Evolutionary conservation across 225 moss, liverwort and hornwort genomes (phyloP).

Genomic region (Bryum argenteum): DNA sequence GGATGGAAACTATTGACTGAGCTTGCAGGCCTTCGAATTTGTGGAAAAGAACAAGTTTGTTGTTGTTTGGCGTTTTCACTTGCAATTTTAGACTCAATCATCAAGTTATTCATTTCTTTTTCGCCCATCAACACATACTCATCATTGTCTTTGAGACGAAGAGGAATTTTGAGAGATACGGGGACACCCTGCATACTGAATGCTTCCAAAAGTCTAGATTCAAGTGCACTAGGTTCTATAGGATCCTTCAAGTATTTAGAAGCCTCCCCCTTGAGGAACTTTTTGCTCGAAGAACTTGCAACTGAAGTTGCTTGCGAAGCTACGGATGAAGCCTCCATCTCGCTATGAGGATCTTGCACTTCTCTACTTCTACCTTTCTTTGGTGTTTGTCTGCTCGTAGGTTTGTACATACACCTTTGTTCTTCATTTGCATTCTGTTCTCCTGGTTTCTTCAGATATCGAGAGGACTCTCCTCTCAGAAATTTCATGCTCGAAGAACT

Average conservation of each 20-base stretch:
- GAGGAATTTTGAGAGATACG: slow-evolving; percentile 22
- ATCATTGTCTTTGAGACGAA: slow-evolving; percentile 29
- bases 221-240: background rate
- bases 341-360: no score
- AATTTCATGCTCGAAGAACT: background rate
- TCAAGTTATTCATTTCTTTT: slow-evolving; percentile 12
- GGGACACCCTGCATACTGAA: slow-evolving; percentile 20
- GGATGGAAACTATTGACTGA: background rate
- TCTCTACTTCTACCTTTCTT: background rate
- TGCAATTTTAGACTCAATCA: background rate
- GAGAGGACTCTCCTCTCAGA: background rate
- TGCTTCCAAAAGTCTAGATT: slow-evolving; percentile 35
- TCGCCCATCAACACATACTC: slow-evolving; percentile 21
- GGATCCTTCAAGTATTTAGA: background rate
- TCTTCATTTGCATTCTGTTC: background rate
- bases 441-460: background rate
- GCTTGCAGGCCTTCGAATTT: background rate
- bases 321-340: no score
- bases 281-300: background rate
- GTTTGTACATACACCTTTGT: background rate
- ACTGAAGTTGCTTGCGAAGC: no score
- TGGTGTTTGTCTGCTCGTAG: background rate
- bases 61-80: background rate
- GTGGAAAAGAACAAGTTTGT: background rate
- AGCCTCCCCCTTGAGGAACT: background rate